These are phyloP conservation scores for Rhodotorula sphaerocarpa DNA, from an alignment of 768 basidiomycete genomes.

Conservation along the genomic window DNA sequence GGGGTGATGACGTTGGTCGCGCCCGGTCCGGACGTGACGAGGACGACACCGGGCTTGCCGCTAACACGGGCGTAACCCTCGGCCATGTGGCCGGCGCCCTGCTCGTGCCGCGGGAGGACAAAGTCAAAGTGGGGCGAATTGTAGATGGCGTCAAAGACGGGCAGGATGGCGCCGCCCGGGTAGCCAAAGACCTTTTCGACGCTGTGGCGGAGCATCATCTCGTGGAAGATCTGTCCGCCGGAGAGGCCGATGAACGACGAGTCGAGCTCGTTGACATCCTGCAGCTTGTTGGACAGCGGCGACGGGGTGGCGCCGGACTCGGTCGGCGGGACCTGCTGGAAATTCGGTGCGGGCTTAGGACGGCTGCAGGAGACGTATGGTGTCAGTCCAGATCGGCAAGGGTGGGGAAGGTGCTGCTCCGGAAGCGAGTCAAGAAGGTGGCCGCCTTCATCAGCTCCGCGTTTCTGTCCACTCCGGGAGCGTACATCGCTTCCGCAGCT, in stretches of 20 bases:
- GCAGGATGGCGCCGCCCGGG: constrained; percentile 85
- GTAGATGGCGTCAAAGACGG: constrained; percentile 99
- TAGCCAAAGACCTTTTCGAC: constrained; percentile 98
- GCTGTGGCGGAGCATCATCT: constrained; percentile 96
- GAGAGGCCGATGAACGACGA: constrained; percentile 85
- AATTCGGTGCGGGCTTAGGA: constrained; percentile 25
- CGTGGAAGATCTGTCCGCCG: constrained; percentile 96
- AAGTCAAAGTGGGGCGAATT: constrained; percentile 92
- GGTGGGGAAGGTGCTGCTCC: not conserved
- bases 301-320: constrained; percentile 12
- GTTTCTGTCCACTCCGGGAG: not conserved
- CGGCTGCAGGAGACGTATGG: not conserved
- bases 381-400: not conserved
- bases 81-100: constrained; percentile 98
- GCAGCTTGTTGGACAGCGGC: constrained; percentile 7
- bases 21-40: constrained; percentile 95
- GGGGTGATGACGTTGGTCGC: constrained; percentile 97
- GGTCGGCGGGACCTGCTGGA: constrained; percentile 18
- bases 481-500: no score
- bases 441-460: no score
- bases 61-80: constrained; percentile 88
- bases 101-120: constrained; percentile 89
- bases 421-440: not conserved
- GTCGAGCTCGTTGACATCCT: constrained; percentile 47
- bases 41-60: constrained; percentile 92